A percentile compares a stretch with the other conserved stretches of the same genome.
Evolutionary conservation across 306 rosid species (phyloP).

Genomic region (Clitoria ternatea): DNA sequence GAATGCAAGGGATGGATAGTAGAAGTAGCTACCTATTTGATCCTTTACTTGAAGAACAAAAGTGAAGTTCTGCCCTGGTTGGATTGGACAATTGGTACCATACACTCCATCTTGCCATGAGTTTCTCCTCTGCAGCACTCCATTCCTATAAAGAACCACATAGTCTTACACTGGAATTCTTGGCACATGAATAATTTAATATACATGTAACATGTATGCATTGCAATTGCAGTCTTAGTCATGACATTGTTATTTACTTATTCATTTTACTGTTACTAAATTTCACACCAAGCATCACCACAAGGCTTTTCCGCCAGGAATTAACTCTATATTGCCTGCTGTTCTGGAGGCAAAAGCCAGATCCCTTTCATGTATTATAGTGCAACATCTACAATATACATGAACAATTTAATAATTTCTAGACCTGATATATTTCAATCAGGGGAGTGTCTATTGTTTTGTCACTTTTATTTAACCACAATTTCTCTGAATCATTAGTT

Average conservation of each 20-base stretch:
- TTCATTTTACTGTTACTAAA: neutral
- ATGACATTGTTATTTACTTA: neutral
- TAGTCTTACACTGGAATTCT: neutral
- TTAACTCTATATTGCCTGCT: neutral
- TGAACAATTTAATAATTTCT: neutral
- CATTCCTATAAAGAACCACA: conserved; percentile 50
- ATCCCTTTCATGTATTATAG: neutral
- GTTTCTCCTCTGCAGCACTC: conserved; percentile 79
- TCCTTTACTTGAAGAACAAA: conserved; percentile 81
- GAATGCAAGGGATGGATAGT: conserved; percentile 76
- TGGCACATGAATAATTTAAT: neutral
- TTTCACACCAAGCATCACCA: neutral
- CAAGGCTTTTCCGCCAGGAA: neutral
- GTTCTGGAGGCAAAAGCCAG: neutral
- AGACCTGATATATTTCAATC: neutral
- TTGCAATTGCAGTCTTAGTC: neutral
- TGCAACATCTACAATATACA: neutral
- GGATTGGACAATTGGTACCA: conserved; percentile 86
- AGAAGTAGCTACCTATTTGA: conserved; percentile 89
- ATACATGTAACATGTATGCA: neutral
- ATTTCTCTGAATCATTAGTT: neutral
- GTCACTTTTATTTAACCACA: neutral
- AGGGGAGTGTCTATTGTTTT: neutral
- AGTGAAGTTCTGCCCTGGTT: conserved; percentile 83
- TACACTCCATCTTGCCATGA: conserved; percentile 93